A percentile compares a stretch with the other conserved stretches of the same genome.
Conservation (phyloP, 345 rosid species). For the Eucalyptus cloeziana region DNA sequence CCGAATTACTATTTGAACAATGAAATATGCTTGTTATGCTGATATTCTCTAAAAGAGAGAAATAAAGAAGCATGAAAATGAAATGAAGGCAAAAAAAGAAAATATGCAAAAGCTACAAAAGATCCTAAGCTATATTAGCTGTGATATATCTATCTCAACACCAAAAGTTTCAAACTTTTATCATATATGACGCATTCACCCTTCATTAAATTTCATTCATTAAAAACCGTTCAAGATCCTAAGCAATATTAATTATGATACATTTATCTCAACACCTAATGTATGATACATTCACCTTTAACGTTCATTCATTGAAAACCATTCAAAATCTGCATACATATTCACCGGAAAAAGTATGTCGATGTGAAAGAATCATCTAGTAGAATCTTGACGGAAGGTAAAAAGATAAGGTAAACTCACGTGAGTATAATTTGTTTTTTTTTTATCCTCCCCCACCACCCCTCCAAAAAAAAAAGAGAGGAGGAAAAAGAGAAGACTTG, state of each 20-base stretch:
- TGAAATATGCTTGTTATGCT: not conserved
- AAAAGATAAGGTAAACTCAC: not conserved
- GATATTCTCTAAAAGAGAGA: not conserved
- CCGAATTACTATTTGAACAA: not conserved
- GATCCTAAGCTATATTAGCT: not conserved
- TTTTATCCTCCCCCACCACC: not conserved
- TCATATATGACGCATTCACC: accelerated
- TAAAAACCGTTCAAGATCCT: too few species aligned
- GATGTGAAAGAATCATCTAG: too few species aligned
- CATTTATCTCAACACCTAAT: too few species aligned
- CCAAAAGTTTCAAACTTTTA: too few species aligned
- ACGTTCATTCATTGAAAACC: too few species aligned
- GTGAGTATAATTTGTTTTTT: too few species aligned
- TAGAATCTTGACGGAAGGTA: too few species aligned
- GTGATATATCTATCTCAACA: too few species aligned
- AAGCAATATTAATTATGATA: too few species aligned
- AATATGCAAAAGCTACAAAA: not conserved
- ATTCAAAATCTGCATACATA: too few species aligned
- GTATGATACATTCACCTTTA: too few species aligned
- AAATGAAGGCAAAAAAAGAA: not conserved
- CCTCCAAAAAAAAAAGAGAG: not conserved
- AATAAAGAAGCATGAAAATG: not conserved
- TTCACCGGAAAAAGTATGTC: accelerated
- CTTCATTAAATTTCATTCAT: too few species aligned
- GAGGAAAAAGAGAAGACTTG: not conserved